Conservation (phyloP, 2,329 filamentous ascomycete species). For the Ophiostoma himal-ulmi region DNA sequence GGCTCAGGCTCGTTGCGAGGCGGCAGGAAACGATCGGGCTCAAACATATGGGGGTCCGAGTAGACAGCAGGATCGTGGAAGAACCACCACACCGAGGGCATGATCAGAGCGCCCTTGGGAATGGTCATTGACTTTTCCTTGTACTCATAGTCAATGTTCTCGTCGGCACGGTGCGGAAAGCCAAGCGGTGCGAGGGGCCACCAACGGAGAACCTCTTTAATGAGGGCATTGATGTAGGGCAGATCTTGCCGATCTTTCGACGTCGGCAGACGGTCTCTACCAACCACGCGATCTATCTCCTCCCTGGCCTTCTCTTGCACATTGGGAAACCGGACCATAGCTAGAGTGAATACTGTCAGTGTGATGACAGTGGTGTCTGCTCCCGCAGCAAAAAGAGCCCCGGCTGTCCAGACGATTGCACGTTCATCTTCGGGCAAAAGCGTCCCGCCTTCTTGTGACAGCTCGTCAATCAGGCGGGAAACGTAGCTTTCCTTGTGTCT, state of each 20-base stretch:
- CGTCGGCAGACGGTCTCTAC: background rate
- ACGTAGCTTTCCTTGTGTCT: conserved; percentile 14
- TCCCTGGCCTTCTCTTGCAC: background rate
- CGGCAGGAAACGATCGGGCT: background rate
- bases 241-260: background rate
- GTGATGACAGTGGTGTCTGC: background rate
- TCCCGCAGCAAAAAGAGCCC: background rate
- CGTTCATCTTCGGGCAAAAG: background rate
- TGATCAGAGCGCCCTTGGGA: background rate
- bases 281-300: background rate
- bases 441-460: background rate
- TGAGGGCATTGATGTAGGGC: background rate
- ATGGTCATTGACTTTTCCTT: background rate
- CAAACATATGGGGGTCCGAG: background rate
- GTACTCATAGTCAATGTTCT: background rate
- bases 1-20: background rate
- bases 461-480: conserved; percentile 6
- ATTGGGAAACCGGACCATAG: background rate
- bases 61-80: background rate
- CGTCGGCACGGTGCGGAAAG: background rate
- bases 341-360: background rate
- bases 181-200: background rate
- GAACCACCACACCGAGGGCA: background rate
- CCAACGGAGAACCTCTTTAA: background rate
- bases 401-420: background rate